A percentile compares a stretch with the other conserved stretches of the same genome.
phyloP scores from a whole-genome alignment of 495 filamentous ascomycete genomes.

The Xylaria sp. region DNA sequence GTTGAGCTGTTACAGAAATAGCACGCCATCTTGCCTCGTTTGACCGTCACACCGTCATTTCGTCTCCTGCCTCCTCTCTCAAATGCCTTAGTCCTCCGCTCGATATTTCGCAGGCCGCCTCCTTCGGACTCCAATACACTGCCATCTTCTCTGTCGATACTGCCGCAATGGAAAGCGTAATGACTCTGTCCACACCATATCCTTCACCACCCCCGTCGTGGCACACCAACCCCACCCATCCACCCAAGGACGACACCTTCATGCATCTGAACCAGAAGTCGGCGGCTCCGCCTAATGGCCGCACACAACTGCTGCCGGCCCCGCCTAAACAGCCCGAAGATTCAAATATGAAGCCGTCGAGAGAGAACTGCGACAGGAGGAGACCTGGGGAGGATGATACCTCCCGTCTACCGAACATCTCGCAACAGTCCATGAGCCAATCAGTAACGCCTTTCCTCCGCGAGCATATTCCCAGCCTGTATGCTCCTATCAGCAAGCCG shows the following conservation, averaged over 20 bases:
- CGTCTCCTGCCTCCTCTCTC: conserved; percentile 3
- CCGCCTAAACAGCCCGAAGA: conserved; percentile 25
- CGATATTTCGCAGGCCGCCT: neutral
- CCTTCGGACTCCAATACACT: neutral
- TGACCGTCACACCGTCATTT: conserved; percentile 24
- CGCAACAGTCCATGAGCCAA: conserved; percentile 57
- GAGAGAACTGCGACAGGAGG: conserved; percentile 50
- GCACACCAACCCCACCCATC: neutral
- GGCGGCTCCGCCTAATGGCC: neutral
- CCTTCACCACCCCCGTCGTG: conserved; percentile 3
- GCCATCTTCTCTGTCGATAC: conserved; percentile 9
- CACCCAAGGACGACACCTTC: conserved; percentile 10
- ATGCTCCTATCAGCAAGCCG: conserved; percentile 69
- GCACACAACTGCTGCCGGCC: conserved; percentile 2
- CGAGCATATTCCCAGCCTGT: conserved; percentile 83
- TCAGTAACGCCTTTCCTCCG: conserved; percentile 81
- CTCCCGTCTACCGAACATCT: conserved; percentile 51
- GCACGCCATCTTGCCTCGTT: conserved; percentile 27
- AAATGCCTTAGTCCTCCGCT: conserved; percentile 11
- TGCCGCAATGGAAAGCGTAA: conserved; percentile 25
- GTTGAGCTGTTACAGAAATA: conserved; percentile 8
- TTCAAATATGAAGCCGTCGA: conserved; percentile 37
- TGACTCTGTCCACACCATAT: conserved; percentile 13
- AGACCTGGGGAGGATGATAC: conserved; percentile 50
- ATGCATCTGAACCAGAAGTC: conserved; percentile 25